Percentiles rank a stretch among this genome's conserved stretches.
phyloP scores from a whole-genome alignment of 768 basidiomycete species.

The Lactarius evosmus region DNA sequence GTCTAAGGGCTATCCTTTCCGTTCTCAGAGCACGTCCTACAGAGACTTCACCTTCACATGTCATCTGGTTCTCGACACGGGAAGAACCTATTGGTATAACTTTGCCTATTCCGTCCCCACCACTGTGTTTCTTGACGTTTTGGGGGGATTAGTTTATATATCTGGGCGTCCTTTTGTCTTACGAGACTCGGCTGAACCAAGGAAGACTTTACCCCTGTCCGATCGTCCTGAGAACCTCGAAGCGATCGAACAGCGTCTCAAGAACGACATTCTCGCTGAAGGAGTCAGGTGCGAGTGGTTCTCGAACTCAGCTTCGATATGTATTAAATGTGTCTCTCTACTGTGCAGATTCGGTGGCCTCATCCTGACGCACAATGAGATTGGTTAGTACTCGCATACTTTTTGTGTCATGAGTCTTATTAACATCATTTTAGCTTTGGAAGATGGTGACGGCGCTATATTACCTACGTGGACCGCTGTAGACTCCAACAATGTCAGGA shows the following conservation, averaged over 20 bases:
- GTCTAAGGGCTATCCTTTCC: constrained; percentile 85
- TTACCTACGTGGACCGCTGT: constrained; percentile 93
- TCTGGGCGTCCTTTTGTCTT: constrained; percentile 92
- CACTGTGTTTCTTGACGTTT: constrained; percentile 18
- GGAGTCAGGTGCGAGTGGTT: constrained; percentile 51
- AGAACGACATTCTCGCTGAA: constrained; percentile 88
- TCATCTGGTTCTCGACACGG: constrained; percentile 94
- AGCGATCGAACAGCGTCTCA: constrained; percentile 84
- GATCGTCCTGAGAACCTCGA: constrained; percentile 95
- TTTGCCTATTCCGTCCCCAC: not conserved
- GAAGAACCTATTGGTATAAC: constrained; percentile 88
- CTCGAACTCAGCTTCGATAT: constrained; percentile 15
- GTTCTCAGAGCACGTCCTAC: constrained; percentile 73
- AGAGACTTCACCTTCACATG: constrained; percentile 60
- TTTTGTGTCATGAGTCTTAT: not conserved
- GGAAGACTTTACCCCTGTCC: constrained; percentile 73
- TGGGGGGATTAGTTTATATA: constrained; percentile 60
- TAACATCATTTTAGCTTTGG: constrained; percentile 39
- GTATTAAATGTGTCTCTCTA: constrained; percentile 1
- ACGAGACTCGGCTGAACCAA: constrained; percentile 80
- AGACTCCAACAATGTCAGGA: constrained; percentile 77
- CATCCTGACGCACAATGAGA: constrained; percentile 90
- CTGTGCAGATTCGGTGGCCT: constrained; percentile 78
- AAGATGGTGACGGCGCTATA: constrained; percentile 74
- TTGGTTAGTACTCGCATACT: constrained; percentile 46